Percentiles rank a stretch among this genome's conserved stretches.
phyloP scores from a whole-genome alignment of 106 monocot species.

The Allium fistulosum region DNA sequence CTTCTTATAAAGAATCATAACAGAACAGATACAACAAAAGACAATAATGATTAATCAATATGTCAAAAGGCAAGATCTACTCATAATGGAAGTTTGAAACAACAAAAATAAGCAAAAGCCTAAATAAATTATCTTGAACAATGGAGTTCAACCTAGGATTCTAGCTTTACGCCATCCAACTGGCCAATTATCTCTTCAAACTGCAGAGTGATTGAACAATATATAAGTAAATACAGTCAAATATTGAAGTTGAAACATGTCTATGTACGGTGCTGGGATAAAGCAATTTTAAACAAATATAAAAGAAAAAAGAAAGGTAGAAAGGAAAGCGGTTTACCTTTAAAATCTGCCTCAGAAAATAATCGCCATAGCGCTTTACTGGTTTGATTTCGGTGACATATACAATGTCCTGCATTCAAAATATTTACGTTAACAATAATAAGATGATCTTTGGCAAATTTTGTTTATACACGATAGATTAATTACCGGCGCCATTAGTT shows the following conservation, averaged over 20 bases:
- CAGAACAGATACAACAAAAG: too few species aligned
- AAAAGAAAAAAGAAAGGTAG: not conserved
- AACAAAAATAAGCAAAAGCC: too few species aligned
- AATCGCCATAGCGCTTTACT: constrained; percentile 68
- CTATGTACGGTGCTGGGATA: too few species aligned
- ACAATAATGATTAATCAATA: too few species aligned
- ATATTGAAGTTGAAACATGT: not conserved
- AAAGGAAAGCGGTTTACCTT: constrained; percentile 34
- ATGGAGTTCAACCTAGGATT: constrained; percentile 1
- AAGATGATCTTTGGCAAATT: too few species aligned
- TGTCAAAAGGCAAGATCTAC: too few species aligned
- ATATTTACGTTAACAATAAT: not conserved
- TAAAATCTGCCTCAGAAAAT: constrained; percentile 74
- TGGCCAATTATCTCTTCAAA: constrained; percentile 61
- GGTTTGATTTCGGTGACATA: constrained; percentile 67
- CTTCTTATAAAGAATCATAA: too few species aligned
- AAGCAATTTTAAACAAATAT: not conserved
- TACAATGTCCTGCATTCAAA: constrained; percentile 49
- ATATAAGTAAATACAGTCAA: not conserved
- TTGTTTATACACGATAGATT: too few species aligned
- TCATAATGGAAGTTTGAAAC: too few species aligned
- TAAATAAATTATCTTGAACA: too few species aligned
- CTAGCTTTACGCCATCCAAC: constrained; percentile 63
- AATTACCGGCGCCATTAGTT: too few species aligned
- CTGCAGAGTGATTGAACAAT: constrained; percentile 18